phyloP scores from a whole-genome alignment of 768 basidiomycete species.

The Suillus subalutaceus region DNA sequence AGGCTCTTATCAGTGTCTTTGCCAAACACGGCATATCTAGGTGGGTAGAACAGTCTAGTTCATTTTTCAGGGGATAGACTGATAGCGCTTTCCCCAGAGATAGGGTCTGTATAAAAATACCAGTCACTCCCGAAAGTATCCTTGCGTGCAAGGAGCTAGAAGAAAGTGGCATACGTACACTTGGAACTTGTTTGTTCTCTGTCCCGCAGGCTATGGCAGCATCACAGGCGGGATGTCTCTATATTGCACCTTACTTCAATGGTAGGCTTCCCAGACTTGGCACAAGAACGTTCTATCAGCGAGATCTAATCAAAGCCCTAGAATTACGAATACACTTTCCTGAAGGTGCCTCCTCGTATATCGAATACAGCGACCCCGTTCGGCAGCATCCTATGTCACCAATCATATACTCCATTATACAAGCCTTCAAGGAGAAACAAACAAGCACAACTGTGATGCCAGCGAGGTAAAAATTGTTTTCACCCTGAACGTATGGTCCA shows the following conservation, averaged over 20 bases:
- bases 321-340: constrained; percentile 53
- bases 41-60: constrained; percentile 22
- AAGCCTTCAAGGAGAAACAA: constrained; percentile 37
- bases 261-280: constrained; percentile 29
- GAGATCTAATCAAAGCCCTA: constrained; percentile 16
- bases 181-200: constrained; percentile 57
- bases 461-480: constrained; percentile 41
- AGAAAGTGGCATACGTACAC: constrained; percentile 48
- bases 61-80: neutral
- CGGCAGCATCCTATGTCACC: constrained; percentile 45
- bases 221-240: constrained; percentile 53
- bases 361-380: constrained; percentile 39
- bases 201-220: constrained; percentile 59
- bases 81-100: constrained; percentile 29
- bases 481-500: neutral
- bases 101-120: constrained; percentile 63
- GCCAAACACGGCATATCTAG: constrained; percentile 44
- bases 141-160: constrained; percentile 50
- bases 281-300: constrained; percentile 9
- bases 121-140: constrained; percentile 54
- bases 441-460: constrained; percentile 50
- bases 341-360: constrained; percentile 35
- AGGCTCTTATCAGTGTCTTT: constrained; percentile 43
- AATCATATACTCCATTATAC: constrained; percentile 42
- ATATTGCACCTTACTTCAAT: constrained; percentile 61